phyloP scores from a whole-genome alignment of 139 green algal species.

The Chlamydomonas incerta region DNA sequence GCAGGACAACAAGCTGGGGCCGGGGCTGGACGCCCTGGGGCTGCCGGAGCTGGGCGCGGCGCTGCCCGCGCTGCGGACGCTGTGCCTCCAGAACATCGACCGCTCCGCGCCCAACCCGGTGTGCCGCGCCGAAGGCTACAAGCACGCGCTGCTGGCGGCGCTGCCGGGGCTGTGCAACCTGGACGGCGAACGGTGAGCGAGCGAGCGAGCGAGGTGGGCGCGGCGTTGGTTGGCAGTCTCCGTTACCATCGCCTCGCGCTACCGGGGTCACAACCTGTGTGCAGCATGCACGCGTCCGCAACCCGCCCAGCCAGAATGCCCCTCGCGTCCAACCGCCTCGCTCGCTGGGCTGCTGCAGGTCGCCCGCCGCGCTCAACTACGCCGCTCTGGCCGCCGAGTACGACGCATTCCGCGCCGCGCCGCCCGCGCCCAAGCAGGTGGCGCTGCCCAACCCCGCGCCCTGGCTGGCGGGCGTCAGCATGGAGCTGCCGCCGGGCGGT shows the following conservation, averaged over 20 bases:
- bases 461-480: slow-evolving; percentile 28
- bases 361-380: slow-evolving; percentile 13
- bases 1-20: slow-evolving; percentile 37
- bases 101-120: slow-evolving; percentile 13
- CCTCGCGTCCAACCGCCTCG: no score
- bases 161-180: slow-evolving; percentile 43
- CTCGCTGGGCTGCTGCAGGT: no score
- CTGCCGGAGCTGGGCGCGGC: slow-evolving; percentile 27
- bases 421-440: background rate
- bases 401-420: slow-evolving; percentile 13
- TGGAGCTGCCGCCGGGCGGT: slow-evolving; percentile 1
- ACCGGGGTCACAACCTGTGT: no score
- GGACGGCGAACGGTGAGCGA: slow-evolving; percentile 45
- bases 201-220: background rate
- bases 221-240: no score
- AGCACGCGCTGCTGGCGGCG: slow-evolving; percentile 39
- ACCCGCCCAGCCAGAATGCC: no score
- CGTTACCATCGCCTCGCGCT: no score
- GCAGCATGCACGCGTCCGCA: no score
- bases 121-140: slow-evolving; percentile 43
- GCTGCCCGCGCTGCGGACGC: slow-evolving; percentile 17
- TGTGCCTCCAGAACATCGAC: slow-evolving; percentile 46
- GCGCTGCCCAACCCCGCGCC: background rate
- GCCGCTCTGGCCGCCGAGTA: slow-evolving; percentile 30
- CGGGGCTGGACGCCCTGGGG: background rate